Evolutionary conservation across 2,329 filamentous ascomycete species (phyloP).

Genomic region (Verticillium nonalfalfae): DNA sequence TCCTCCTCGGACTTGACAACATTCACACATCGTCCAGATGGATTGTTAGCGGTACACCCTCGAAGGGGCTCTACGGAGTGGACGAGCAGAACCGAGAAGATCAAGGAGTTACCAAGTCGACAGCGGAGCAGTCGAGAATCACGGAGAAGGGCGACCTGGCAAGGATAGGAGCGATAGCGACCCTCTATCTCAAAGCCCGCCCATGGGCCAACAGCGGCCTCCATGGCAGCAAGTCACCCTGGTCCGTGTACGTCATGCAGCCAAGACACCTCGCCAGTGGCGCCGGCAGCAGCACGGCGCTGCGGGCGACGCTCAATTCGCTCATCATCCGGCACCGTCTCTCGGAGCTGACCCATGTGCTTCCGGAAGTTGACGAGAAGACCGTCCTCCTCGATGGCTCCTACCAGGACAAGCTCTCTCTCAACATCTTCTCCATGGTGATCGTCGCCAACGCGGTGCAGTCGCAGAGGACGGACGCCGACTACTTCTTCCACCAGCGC

Average conservation of each 20-base stretch:
- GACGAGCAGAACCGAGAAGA: constrained; percentile 9
- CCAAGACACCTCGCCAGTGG: constrained; percentile 42
- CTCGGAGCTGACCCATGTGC: constrained; percentile 59
- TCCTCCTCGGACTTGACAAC: constrained; percentile 43
- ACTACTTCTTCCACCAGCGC: constrained; percentile 82
- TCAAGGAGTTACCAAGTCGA: constrained; percentile 13
- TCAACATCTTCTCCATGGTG: constrained; percentile 80
- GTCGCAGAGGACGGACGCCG: constrained; percentile 73
- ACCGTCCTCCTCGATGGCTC: constrained; percentile 72
- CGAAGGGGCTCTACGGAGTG: constrained; percentile 73
- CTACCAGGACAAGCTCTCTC: constrained; percentile 74
- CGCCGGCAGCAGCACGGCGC: constrained; percentile 54
- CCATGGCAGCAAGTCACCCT: constrained; percentile 53
- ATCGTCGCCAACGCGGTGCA: constrained; percentile 83
- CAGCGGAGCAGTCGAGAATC: constrained; percentile 23
- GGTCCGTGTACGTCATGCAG: constrained; percentile 67
- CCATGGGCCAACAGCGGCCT: constrained; percentile 66
- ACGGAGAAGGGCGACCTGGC: constrained; percentile 60
- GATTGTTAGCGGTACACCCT: constrained; percentile 88
- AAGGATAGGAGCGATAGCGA: constrained; percentile 58
- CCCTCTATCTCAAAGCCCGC: constrained; percentile 66
- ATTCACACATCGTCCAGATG: constrained; percentile 68
- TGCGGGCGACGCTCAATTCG: constrained; percentile 66
- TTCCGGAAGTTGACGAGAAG: constrained; percentile 69
- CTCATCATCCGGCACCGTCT: constrained; percentile 76